phyloP scores from a whole-genome alignment of 2,329 filamentous ascomycete species.

The Rutstroemia sydowiana region DNA sequence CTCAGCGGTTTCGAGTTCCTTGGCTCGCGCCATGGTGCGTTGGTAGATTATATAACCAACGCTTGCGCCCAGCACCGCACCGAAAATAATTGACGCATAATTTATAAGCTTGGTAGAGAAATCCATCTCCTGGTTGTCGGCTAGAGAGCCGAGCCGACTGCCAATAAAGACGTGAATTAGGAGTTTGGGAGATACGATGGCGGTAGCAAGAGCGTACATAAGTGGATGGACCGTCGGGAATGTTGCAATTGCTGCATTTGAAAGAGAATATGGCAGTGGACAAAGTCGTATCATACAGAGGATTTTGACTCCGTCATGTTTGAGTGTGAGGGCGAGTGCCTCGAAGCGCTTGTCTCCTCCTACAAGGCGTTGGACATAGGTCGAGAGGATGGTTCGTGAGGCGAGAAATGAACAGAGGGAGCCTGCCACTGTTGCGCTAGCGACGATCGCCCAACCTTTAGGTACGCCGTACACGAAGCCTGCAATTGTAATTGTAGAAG shows the following conservation, averaged over 20 bases:
- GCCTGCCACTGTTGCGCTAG: slow-evolving; percentile 69
- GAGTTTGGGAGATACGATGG: slow-evolving; percentile 75
- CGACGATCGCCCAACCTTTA: slow-evolving; percentile 64
- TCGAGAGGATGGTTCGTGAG: slow-evolving; percentile 69
- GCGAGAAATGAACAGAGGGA: slow-evolving; percentile 73
- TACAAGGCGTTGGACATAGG: slow-evolving; percentile 73
- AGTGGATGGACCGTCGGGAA: slow-evolving; percentile 77
- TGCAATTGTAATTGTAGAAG: slow-evolving; percentile 56
- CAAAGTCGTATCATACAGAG: slow-evolving; percentile 89
- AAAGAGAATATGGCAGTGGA: slow-evolving; percentile 84
- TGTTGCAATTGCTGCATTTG: slow-evolving; percentile 89
- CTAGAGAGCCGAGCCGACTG: slow-evolving; percentile 70
- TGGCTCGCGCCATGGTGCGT: slow-evolving; percentile 55
- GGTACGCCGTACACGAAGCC: slow-evolving; percentile 68
- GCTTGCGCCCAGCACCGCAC: slow-evolving; percentile 60
- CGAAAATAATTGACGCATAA: slow-evolving; percentile 71
- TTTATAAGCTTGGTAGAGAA: slow-evolving; percentile 70
- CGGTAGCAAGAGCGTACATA: slow-evolving; percentile 75
- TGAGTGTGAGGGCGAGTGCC: slow-evolving; percentile 78
- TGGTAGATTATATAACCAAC: slow-evolving; percentile 84
- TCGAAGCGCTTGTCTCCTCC: slow-evolving; percentile 81
- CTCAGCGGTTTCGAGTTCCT: slow-evolving; percentile 41
- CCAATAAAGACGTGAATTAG: slow-evolving; percentile 92
- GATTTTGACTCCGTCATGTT: slow-evolving; percentile 82
- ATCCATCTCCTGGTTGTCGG: slow-evolving; percentile 78